These are phyloP conservation scores for Didymosphaeria variabile DNA, from an alignment of 2,329 filamentous ascomycete genomes.

Conservation along the genomic window DNA sequence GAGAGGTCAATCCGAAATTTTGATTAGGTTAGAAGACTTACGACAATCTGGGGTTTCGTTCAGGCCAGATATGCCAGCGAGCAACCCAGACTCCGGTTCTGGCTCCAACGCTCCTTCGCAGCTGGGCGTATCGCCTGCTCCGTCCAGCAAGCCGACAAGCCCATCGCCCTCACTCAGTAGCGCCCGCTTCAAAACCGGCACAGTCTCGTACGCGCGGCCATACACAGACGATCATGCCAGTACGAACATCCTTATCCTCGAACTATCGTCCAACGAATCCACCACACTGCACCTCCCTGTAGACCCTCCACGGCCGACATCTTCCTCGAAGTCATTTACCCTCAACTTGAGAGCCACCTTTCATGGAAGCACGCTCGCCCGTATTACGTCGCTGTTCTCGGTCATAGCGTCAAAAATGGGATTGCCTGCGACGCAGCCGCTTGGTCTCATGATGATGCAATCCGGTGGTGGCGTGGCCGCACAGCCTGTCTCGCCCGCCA, in stretches of 20 bases:
- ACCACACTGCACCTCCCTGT: conserved; percentile 41
- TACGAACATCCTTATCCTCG: conserved; percentile 74
- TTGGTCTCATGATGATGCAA: conserved; percentile 73
- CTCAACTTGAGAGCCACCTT: conserved; percentile 71
- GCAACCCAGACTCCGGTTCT: conserved; percentile 30
- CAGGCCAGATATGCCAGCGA: conserved; percentile 56
- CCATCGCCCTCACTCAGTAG: conserved; percentile 29
- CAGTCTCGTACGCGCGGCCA: conserved; percentile 83
- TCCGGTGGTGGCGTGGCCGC: conserved; percentile 66
- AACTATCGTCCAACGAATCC: conserved; percentile 66
- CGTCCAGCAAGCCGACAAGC: conserved; percentile 28
- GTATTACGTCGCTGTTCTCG: conserved; percentile 77
- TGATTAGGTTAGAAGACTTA: conserved; percentile 84
- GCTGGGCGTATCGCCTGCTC: conserved; percentile 35
- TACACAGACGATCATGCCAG: conserved; percentile 79
- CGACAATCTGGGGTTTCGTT: conserved; percentile 84
- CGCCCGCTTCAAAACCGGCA: conserved; percentile 52
- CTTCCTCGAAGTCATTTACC: conserved; percentile 37
- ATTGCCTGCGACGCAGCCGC: conserved; percentile 65
- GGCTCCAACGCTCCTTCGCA: conserved; percentile 27
- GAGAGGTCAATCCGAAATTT: conserved; percentile 75
- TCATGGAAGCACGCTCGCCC: conserved; percentile 72
- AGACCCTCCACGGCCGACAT: conserved; percentile 20
- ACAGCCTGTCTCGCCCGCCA: conserved; percentile 72
- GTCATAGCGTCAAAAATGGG: conserved; percentile 84